phyloP scores from a whole-genome alignment of 225 moss, liverwort and hornwort species.

The Physcomitrium patens region DNA sequence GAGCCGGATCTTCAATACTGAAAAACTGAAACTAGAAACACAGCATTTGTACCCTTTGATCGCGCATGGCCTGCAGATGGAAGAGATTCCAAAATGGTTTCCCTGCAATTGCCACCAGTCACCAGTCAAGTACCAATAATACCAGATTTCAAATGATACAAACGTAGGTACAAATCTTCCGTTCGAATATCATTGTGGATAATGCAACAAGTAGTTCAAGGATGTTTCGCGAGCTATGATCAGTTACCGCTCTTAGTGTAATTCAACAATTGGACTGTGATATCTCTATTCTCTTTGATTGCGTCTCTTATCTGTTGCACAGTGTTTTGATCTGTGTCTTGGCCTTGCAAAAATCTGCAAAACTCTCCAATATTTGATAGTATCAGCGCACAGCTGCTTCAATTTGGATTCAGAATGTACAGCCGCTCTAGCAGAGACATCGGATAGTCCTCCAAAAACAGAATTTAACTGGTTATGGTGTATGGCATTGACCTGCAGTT shows the following conservation, averaged over 20 bases:
- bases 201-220: too few relatives aligned
- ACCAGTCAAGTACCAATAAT: too few relatives aligned
- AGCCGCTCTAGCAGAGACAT: background rate
- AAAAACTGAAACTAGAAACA: too few relatives aligned
- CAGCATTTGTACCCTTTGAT: slow-evolving; percentile 54
- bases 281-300: slow-evolving; percentile 61
- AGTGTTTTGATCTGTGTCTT: slow-evolving; percentile 72
- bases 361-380: background rate
- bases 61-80: slow-evolving; percentile 90
- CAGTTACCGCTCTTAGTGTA: slow-evolving; percentile 90
- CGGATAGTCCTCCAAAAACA: too few relatives aligned
- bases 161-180: too few relatives aligned
- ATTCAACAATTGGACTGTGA: slow-evolving; percentile 91
- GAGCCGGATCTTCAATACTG: too few relatives aligned
- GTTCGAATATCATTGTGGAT: too few relatives aligned
- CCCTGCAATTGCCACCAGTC: slow-evolving; percentile 49
- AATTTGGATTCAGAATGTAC: background rate
- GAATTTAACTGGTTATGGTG: too few relatives aligned
- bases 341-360: slow-evolving; percentile 86
- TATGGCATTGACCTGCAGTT: slow-evolving; percentile 67
- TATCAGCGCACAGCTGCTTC: too few relatives aligned
- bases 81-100: slow-evolving; percentile 96
- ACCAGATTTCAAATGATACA: too few relatives aligned
- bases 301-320: slow-evolving; percentile 83
- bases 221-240: too few relatives aligned